Evolutionary conservation across 2,329 filamentous ascomycete species (phyloP), one percentile per base, ranked within the genome.

Genomic region (Venturia pyrina): DNA sequence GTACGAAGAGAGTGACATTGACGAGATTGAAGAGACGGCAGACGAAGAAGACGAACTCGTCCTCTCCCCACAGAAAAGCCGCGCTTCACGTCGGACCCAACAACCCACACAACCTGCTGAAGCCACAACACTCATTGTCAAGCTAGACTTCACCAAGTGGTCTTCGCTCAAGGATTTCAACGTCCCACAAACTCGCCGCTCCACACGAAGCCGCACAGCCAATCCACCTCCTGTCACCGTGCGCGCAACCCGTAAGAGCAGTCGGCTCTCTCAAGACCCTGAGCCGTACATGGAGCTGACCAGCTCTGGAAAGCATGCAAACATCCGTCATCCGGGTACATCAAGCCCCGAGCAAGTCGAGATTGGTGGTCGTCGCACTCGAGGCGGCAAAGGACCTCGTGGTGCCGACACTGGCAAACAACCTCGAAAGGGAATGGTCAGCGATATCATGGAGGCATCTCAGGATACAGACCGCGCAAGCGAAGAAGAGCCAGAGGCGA

Each of bases 231-330:
- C 63, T 17, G 44, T 62, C 60, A 44, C 62, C 67, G 69, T 71
- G 19, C 71, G 69, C 0, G 74, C 73, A 40, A 77, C 76, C 48
- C 78, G 85, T 68, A 80, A 84, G 68, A 86, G 81, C 68, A 86
- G 83, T 71, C 84, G 86, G 59, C 78, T 85, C 21, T 85, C 81
- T 32, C 83, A 85, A 68, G 83, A 85, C 4, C 80, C 83, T 34
- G 81, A 83, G 44, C 80, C 83, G 43, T 79, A 87, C 17, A 75
- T 85, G 59, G 83, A 82, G 19, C 75, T 87, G 57, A 83, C 84
- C 3, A 82, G 84, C 68, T 86, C 84, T 8, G 85, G 85, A 21
- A 81, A 78, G 67, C 84, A 87, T 72, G 79, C 80, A 66, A 74
- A 83, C 65, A 78, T 84, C 5, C 76, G 85, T 11, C 78, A 83